phyloP scores from a whole-genome alignment of 495 filamentous ascomycete genomes.

The Penicillium longicatenatum region DNA sequence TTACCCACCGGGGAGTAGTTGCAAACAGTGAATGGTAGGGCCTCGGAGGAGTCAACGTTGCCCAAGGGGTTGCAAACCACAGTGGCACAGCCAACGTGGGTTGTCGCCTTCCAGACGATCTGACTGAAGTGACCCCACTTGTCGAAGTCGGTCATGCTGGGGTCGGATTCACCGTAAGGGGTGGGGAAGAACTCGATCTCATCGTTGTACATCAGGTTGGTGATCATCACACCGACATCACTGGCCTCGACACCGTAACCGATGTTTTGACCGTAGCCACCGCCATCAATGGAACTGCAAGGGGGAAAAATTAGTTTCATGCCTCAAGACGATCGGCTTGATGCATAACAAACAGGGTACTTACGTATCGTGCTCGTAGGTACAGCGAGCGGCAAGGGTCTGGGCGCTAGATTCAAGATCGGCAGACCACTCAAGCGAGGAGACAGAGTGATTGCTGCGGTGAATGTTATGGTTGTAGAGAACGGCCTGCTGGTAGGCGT shows the following conservation, averaged over 20 bases:
- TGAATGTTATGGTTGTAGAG: slow-evolving; percentile 82
- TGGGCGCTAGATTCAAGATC: slow-evolving; percentile 64
- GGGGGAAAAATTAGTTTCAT: slow-evolving; percentile 8
- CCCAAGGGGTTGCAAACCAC: slow-evolving; percentile 53
- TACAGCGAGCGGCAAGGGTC: slow-evolving; percentile 56
- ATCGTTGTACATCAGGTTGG: slow-evolving; percentile 81
- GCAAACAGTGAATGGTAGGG: slow-evolving; percentile 74
- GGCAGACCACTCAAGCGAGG: slow-evolving; percentile 62
- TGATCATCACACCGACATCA: slow-evolving; percentile 65
- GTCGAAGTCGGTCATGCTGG: slow-evolving; percentile 63
- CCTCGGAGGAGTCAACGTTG: slow-evolving; percentile 48
- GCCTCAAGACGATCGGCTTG: not conserved
- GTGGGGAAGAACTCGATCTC: slow-evolving; percentile 58
- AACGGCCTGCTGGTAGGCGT: slow-evolving; percentile 47
- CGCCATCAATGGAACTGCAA: slow-evolving; percentile 51
- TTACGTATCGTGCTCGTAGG: slow-evolving; percentile 77
- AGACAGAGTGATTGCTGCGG: slow-evolving; percentile 78
- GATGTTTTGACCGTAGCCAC: slow-evolving; percentile 86
- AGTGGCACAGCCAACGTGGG: slow-evolving; percentile 72
- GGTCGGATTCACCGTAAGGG: slow-evolving; percentile 47
- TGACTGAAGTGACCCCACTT: slow-evolving; percentile 88
- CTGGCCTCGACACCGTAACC: slow-evolving; percentile 48
- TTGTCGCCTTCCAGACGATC: slow-evolving; percentile 79
- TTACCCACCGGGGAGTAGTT: slow-evolving; percentile 82
- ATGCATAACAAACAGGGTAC: slow-evolving; percentile 29